A percentile compares a stretch with the other conserved stretches of the same genome.
phyloP scores from a whole-genome alignment of 2,329 filamentous ascomycete genomes.

The Fusarium tjaetaba region DNA sequence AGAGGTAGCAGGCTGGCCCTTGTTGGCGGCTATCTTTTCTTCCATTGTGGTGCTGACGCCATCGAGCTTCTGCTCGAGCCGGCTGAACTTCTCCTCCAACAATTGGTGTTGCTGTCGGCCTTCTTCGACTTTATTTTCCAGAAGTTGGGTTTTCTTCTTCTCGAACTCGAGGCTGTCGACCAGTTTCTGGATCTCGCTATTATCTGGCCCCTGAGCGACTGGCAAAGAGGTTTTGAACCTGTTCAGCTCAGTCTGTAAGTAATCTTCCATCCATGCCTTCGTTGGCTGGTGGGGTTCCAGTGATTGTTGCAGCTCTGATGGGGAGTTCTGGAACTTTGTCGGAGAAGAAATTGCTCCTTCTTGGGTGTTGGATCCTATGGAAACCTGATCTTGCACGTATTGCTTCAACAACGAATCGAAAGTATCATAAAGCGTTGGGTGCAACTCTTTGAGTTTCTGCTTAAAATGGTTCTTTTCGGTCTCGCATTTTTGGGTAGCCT shows the following conservation, averaged over 20 bases:
- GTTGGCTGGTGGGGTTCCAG: slow-evolving; percentile 10
- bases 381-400: not conserved
- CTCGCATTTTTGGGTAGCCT: slow-evolving; percentile 24
- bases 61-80: slow-evolving; percentile 42
- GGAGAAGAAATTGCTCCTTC: not conserved
- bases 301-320: not conserved
- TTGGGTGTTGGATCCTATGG: not conserved
- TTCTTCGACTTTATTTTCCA: slow-evolving; percentile 18
- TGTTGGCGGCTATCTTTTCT: not conserved
- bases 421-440: slow-evolving; percentile 13
- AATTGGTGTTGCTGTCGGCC: slow-evolving; percentile 8
- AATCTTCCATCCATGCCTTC: not conserved
- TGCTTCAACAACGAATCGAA: not conserved
- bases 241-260: slow-evolving; percentile 25
- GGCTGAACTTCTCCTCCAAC: slow-evolving; percentile 30
- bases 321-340: not conserved
- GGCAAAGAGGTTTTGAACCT: slow-evolving; percentile 15
- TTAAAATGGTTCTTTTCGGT: slow-evolving; percentile 1
- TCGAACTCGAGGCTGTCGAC: slow-evolving; percentile 23
- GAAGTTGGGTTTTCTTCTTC: slow-evolving; percentile 11
- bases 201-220: not conserved
- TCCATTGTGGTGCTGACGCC: slow-evolving; percentile 10
- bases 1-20: not conserved
- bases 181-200: slow-evolving; percentile 17
- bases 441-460: slow-evolving; percentile 10